A percentile compares a stretch with the other conserved stretches of the same genome.
These are phyloP conservation scores for Syzygium malaccense DNA, from an alignment of 441 rosid species.

Conservation along the genomic window DNA sequence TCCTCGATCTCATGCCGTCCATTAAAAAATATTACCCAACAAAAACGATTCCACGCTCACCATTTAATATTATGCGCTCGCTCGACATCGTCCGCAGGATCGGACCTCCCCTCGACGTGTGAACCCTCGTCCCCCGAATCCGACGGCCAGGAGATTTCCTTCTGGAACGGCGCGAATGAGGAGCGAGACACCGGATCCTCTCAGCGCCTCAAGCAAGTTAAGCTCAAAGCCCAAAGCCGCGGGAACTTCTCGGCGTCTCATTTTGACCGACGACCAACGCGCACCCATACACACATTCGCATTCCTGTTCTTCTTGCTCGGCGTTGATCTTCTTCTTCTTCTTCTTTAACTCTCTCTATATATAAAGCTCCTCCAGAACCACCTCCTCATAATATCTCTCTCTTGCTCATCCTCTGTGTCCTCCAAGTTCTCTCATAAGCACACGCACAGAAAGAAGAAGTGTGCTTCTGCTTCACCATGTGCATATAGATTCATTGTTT, in stretches of 20 bases:
- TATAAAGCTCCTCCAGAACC: not conserved
- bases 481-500: not conserved
- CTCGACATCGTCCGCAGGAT: not conserved
- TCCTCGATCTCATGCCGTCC: not conserved
- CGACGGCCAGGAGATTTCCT: not conserved
- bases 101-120: not conserved
- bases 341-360: not conserved
- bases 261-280: constrained; percentile 6
- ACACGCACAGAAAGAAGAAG: not conserved
- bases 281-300: not conserved
- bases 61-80: not conserved
- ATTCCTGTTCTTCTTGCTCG: not conserved
- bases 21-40: not conserved
- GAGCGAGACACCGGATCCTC: not conserved
- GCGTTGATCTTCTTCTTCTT: not conserved
- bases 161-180: not conserved
- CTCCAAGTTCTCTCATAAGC: not conserved
- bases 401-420: not conserved
- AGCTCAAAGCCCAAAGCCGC: not conserved
- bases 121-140: not conserved
- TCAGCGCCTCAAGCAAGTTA: not conserved
- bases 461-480: not conserved
- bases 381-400: not conserved
- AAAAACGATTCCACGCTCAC: not conserved
- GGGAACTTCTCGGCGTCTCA: not conserved